These are phyloP conservation scores for Cyberlindnera bimundalis DNA, from an alignment of 805 yeast genomes.

Conservation along the genomic window DNA sequence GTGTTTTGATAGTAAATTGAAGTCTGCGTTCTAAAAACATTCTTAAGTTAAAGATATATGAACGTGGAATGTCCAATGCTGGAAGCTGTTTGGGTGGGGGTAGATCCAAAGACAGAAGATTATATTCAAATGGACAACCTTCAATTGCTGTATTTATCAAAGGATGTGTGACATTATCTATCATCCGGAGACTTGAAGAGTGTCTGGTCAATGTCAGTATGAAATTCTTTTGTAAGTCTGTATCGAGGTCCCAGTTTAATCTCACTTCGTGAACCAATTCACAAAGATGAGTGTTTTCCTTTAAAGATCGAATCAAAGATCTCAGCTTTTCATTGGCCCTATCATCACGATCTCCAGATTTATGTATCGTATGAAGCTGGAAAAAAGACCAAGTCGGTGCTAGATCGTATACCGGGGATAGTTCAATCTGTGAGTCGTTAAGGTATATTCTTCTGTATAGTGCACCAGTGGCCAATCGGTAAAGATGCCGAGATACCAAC, in stretches of 20 bases:
- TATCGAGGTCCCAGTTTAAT: conserved; percentile 41
- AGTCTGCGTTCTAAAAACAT: conserved; percentile 28
- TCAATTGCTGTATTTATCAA: conserved; percentile 34
- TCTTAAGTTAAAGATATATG: conserved; percentile 31
- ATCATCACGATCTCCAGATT: conserved; percentile 22
- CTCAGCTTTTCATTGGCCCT: conserved; percentile 31
- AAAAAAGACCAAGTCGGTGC: conserved; percentile 41
- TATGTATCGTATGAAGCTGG: conserved; percentile 5
- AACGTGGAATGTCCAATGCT: conserved; percentile 12
- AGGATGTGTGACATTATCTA: conserved; percentile 41
- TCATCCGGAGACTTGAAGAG: conserved; percentile 30
- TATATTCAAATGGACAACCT: conserved; percentile 24
- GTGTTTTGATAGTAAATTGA: conserved; percentile 13
- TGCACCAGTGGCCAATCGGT: conserved; percentile 30
- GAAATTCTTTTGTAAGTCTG: conserved; percentile 30
- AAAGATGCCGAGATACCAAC: conserved; percentile 27
- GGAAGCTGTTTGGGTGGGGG: conserved; percentile 33
- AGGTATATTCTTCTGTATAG: conserved; percentile 37
- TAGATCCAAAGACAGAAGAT: conserved; percentile 22
- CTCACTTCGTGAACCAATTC: conserved; percentile 36
- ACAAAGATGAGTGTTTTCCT: conserved; percentile 20
- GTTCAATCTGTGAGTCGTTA: conserved; percentile 40
- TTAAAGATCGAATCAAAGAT: conserved; percentile 28
- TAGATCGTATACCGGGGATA: conserved; percentile 31
- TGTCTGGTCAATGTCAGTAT: conserved; percentile 27